These are phyloP conservation scores for Hericium coralloides DNA, from an alignment of 768 basidiomycete species.

Conservation along the genomic window DNA sequence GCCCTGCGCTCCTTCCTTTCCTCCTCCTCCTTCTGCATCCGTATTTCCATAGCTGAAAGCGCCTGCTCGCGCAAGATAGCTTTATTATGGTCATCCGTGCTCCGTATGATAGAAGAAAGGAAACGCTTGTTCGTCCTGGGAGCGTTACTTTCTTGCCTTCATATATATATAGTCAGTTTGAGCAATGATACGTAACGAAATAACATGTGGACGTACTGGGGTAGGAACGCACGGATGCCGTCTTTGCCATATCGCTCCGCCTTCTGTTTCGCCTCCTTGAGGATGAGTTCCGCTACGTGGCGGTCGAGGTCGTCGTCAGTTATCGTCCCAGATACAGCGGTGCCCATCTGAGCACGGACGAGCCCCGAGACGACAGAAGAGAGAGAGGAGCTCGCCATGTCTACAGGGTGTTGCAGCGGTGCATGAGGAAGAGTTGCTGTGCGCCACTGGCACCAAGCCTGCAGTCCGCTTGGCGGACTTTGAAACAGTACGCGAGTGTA, in stretches of 20 bases:
- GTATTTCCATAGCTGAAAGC: constrained; percentile 62
- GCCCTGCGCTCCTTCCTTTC: constrained; percentile 52
- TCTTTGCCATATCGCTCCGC: constrained; percentile 70
- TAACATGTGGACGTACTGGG: constrained; percentile 30
- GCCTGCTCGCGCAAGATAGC: constrained; percentile 70
- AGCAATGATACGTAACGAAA: not conserved
- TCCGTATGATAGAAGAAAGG: constrained; percentile 77
- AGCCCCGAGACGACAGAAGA: constrained; percentile 81
- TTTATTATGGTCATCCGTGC: constrained; percentile 94
- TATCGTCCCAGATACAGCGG: constrained; percentile 46
- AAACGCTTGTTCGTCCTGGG: constrained; percentile 82
- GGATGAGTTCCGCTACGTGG: constrained; percentile 85
- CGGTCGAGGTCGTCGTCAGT: constrained; percentile 84
- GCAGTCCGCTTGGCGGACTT: too few relatives aligned
- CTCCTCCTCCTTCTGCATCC: constrained; percentile 55
- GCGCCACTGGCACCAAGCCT: too few relatives aligned
- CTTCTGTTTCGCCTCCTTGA: constrained; percentile 89
- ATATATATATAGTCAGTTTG: not conserved
- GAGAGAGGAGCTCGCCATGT: constrained; percentile 46
- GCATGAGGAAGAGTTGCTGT: too few relatives aligned
- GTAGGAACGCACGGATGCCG: constrained; percentile 74
- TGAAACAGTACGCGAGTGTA: too few relatives aligned
- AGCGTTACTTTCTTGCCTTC: constrained; percentile 58
- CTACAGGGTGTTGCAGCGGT: not conserved
- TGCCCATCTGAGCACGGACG: constrained; percentile 71